phyloP scores from a whole-genome alignment of 257 asterid species.

The Jacaranda mimosifolia region DNA sequence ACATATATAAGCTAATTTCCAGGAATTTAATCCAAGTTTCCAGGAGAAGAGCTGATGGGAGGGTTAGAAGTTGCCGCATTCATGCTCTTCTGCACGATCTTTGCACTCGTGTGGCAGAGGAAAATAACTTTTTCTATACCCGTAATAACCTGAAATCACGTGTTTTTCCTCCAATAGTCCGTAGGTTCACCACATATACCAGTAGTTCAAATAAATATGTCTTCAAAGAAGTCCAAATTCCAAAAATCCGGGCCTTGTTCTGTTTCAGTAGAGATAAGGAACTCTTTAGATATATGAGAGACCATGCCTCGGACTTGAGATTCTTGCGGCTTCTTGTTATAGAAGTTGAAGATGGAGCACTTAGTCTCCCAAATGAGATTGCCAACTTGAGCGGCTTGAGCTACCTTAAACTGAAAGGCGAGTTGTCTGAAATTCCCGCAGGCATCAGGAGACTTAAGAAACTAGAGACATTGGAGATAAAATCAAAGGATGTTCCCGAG shows the following conservation, averaged over 20 bases:
- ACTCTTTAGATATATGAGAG: neutral
- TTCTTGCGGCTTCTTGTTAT: neutral
- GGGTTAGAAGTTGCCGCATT: neutral
- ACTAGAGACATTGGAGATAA: neutral
- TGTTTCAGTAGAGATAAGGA: neutral
- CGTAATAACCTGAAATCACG: neutral
- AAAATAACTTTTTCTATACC: neutral
- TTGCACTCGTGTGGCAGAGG: neutral
- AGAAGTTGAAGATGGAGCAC: neutral
- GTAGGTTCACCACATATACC: neutral
- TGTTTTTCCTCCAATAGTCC: neutral
- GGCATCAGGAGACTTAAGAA: neutral
- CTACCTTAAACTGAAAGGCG: neutral
- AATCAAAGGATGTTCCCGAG: neutral
- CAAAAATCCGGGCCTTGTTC: neutral
- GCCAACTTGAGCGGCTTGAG: neutral
- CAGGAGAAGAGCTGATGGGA: neutral
- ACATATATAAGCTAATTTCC: neutral
- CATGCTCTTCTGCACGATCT: neutral
- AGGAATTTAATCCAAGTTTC: conserved; percentile 3
- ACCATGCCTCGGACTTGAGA: neutral
- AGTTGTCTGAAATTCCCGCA: neutral
- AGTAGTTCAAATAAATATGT: neutral
- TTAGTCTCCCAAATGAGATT: neutral
- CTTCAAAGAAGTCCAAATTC: neutral